A percentile compares a stretch with the other conserved stretches of the same genome.
Evolutionary conservation across 2,329 filamentous ascomycete species (phyloP).

Genomic region (Penicillium sp.): DNA sequence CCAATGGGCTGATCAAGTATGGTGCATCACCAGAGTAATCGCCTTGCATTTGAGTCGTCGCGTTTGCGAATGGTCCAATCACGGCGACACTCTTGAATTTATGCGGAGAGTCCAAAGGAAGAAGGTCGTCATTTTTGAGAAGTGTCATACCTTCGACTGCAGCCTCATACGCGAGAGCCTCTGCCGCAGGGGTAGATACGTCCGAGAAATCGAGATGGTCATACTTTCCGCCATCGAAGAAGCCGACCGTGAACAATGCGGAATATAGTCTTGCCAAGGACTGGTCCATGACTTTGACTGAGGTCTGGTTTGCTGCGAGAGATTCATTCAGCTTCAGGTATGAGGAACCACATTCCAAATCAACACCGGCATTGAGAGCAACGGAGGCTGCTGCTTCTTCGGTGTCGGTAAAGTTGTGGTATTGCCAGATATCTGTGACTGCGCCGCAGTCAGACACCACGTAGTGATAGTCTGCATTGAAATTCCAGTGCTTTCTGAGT

Average conservation of each 20-base stretch:
- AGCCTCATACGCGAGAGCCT: constrained; percentile 1
- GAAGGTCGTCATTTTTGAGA: constrained; percentile 54
- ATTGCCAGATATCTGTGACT: constrained; percentile 58
- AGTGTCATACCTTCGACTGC: constrained; percentile 49
- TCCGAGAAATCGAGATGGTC: constrained; percentile 1
- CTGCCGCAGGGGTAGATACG: not conserved
- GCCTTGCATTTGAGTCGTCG: constrained; percentile 59
- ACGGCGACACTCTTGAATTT: constrained; percentile 50
- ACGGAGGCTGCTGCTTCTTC: constrained; percentile 49
- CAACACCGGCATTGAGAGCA: constrained; percentile 53
- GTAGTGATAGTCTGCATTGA: constrained; percentile 62
- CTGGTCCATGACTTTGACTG: constrained; percentile 46
- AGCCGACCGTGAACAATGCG: not conserved
- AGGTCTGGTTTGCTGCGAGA: constrained; percentile 46
- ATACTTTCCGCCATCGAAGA: constrained; percentile 1
- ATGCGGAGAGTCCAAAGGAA: constrained; percentile 42
- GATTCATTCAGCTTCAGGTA: constrained; percentile 47
- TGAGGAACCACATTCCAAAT: constrained; percentile 54
- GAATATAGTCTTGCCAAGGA: constrained; percentile 46
- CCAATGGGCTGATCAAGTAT: constrained; percentile 12
- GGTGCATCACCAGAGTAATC: constrained; percentile 59
- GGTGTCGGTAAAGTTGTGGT: constrained; percentile 54
- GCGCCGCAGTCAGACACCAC: constrained; percentile 68
- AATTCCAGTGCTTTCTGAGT: constrained; percentile 67
- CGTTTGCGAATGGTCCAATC: constrained; percentile 61